Conservation (phyloP, 2,329 filamentous ascomycete species). For the Dactylonectria estremocensis region DNA sequence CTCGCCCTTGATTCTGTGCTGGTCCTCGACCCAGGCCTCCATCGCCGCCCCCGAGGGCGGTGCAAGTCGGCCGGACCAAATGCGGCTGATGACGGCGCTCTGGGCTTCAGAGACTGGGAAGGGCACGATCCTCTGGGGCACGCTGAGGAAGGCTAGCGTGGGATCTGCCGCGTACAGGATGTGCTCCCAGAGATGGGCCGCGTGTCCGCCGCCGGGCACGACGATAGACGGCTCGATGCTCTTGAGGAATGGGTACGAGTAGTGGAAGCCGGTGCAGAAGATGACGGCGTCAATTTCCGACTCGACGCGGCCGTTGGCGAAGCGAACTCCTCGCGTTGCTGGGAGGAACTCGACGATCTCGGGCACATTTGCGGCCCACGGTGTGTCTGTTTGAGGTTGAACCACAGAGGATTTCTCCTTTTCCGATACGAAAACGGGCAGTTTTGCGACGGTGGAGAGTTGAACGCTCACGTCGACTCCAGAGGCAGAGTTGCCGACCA, state of each 20-base stretch:
- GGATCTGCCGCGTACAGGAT: slow-evolving; percentile 77
- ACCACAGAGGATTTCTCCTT: slow-evolving; percentile 52
- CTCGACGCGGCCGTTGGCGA: slow-evolving; percentile 75
- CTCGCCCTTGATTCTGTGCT: slow-evolving; percentile 66
- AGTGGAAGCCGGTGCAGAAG: slow-evolving; percentile 91
- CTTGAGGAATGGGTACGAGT: slow-evolving; percentile 80
- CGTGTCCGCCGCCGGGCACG: slow-evolving; percentile 72
- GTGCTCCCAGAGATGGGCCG: slow-evolving; percentile 80
- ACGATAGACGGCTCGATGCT: slow-evolving; percentile 64
- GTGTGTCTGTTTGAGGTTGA: slow-evolving; percentile 43
- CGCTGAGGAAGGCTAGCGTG: slow-evolving; percentile 75
- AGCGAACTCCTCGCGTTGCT: slow-evolving; percentile 68
- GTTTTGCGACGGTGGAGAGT: slow-evolving; percentile 67
- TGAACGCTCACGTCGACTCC: slow-evolving; percentile 80
- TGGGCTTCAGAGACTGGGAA: slow-evolving; percentile 81
- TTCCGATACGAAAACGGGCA: slow-evolving; percentile 71
- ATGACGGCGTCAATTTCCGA: slow-evolving; percentile 79
- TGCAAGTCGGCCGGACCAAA: slow-evolving; percentile 74
- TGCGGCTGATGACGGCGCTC: slow-evolving; percentile 74
- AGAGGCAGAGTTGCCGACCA: slow-evolving; percentile 81
- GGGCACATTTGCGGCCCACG: slow-evolving; percentile 54
- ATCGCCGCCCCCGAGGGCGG: slow-evolving; percentile 71
- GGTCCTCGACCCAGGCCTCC: slow-evolving; percentile 71
- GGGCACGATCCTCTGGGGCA: slow-evolving; percentile 79
- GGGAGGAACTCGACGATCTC: slow-evolving; percentile 64